Conservation (phyloP, 305 asterid species). For the Plantago coronopus region DNA sequence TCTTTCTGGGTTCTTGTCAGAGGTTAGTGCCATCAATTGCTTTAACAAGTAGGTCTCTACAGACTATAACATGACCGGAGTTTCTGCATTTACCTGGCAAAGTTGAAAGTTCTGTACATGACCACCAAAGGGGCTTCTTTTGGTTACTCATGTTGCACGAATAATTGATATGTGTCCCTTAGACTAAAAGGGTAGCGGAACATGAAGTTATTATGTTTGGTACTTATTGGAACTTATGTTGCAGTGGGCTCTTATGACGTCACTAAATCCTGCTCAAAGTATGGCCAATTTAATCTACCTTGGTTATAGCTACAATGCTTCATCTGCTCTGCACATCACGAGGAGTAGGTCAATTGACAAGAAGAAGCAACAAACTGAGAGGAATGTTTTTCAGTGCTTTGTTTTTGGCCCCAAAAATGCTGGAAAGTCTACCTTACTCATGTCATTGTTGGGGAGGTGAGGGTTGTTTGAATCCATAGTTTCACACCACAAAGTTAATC, state of each 20-base stretch:
- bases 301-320: slow-evolving; percentile 73
- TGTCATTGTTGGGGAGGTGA: slow-evolving; percentile 83
- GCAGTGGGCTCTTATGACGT: slow-evolving; percentile 99
- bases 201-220: slow-evolving; percentile 15
- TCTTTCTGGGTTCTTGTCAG: slow-evolving; percentile 82
- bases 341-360: slow-evolving; percentile 67
- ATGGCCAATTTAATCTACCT: slow-evolving; percentile 85
- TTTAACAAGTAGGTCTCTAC: slow-evolving; percentile 12
- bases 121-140: neutral
- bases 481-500: slow-evolving; percentile 17
- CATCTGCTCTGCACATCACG: slow-evolving; percentile 75
- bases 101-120: neutral
- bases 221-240: slow-evolving; percentile 36
- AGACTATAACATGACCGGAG: slow-evolving; percentile 13
- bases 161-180: neutral
- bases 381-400: slow-evolving; percentile 83
- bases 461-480: slow-evolving; percentile 26
- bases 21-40: slow-evolving; percentile 47
- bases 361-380: slow-evolving; percentile 76
- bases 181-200: too few species aligned
- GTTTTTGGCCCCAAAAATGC: slow-evolving; percentile 87
- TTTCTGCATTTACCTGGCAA: too few species aligned
- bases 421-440: slow-evolving; percentile 80
- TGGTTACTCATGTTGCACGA: neutral
- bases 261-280: slow-evolving; percentile 80